Conservation (phyloP, 345 rosid species). For the Garcia nutans region DNA sequence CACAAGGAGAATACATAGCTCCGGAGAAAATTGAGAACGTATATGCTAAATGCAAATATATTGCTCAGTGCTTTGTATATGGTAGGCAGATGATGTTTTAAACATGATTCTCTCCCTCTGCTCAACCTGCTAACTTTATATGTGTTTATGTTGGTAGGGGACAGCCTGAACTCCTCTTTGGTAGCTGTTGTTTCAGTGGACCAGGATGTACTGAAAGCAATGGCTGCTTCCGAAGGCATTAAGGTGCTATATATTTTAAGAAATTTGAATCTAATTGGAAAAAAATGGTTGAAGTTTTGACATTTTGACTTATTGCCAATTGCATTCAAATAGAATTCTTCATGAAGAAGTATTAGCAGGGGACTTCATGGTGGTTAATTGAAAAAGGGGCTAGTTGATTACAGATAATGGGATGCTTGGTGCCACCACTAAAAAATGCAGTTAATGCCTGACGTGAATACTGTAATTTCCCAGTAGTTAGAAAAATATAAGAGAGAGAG, state of each 20-base stretch:
- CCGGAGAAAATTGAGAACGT: conserved; percentile 98
- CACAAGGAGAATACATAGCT: conserved; percentile 99
- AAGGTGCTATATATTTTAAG: conserved; percentile 41
- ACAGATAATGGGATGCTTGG: neutral
- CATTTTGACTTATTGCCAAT: neutral
- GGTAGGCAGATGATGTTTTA: conserved; percentile 42
- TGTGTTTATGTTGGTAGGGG: conserved; percentile 51
- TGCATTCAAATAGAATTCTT: neutral
- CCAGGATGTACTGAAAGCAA: conserved; percentile 66
- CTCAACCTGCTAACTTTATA: conserved; percentile 11
- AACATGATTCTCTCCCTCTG: conserved; percentile 6
- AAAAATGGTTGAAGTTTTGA: neutral
- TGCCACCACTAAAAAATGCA: neutral
- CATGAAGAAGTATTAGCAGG: neutral
- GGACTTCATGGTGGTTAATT: neutral
- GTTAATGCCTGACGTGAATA: neutral
- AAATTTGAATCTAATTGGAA: neutral
- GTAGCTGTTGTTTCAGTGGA: conserved; percentile 89
- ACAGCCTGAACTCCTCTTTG: conserved; percentile 84
- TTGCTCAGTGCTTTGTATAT: conserved; percentile 78
- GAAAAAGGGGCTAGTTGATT: neutral
- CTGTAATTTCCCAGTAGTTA: too few relatives aligned
- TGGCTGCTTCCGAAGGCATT: conserved; percentile 86
- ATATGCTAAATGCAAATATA: conserved; percentile 81
- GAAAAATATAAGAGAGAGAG: too few relatives aligned